Evolutionary conservation across 495 filamentous ascomycete genomes (phyloP).

Genomic region (Trichoderma reesei): DNA sequence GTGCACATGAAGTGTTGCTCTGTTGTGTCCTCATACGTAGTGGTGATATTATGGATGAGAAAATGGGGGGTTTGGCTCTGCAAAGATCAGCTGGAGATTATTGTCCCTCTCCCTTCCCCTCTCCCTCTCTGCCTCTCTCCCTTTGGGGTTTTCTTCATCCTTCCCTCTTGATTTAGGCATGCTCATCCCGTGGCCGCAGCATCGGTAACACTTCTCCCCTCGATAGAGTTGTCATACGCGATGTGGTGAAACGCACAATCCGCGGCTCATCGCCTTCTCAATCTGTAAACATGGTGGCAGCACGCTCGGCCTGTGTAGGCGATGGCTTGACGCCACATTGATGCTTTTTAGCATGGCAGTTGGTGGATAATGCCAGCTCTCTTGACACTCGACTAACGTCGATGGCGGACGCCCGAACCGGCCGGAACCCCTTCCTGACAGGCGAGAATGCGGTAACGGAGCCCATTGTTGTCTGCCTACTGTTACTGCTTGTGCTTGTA

Average conservation of each 20-base stretch:
- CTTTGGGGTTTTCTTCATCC: no score
- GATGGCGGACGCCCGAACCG: background rate
- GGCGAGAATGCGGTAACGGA: slow-evolving; percentile 2
- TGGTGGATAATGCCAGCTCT: background rate
- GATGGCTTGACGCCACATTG: no score
- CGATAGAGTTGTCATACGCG: no score
- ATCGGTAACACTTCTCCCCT: background rate
- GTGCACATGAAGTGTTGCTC: slow-evolving; percentile 1
- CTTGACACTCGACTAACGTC: background rate
- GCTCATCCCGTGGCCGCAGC: no score
- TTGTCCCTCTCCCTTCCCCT: background rate
- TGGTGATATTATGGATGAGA: no score
- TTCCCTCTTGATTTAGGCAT: no score
- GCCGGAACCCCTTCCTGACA: slow-evolving; percentile 4
- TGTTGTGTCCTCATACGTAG: background rate
- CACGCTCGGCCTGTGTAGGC: no score
- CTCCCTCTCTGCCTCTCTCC: background rate
- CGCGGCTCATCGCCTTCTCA: no score
- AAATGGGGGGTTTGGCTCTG: background rate
- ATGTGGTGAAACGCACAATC: no score
- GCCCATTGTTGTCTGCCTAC: background rate
- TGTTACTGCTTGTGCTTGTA: no score
- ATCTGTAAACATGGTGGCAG: no score
- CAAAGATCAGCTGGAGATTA: background rate
- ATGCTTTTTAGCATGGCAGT: background rate